These are phyloP conservation scores for Cucurbita ficifolia DNA, from an alignment of 306 rosid species.

Conservation along the genomic window DNA sequence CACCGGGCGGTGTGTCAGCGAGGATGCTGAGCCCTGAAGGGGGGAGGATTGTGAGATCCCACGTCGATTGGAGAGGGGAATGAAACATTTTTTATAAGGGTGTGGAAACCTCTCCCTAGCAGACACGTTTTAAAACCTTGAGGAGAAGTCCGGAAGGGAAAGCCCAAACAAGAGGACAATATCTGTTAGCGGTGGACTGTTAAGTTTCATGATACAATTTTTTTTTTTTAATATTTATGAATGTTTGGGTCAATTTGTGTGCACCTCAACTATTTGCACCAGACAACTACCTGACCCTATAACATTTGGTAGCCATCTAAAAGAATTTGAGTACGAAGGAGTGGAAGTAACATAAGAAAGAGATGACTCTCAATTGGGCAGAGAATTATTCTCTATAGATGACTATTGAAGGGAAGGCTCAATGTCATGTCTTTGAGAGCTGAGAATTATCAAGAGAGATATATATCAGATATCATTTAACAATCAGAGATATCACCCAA, in stretches of 20 bases:
- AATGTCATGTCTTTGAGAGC: background rate
- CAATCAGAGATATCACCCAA: background rate
- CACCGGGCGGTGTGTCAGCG: too few species aligned
- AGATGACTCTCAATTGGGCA: background rate
- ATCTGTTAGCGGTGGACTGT: too few species aligned
- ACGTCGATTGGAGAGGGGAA: too few species aligned
- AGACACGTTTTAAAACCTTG: too few species aligned
- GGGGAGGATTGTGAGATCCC: too few species aligned
- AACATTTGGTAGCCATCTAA: too few species aligned
- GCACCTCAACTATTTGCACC: too few species aligned
- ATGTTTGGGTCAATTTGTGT: background rate
- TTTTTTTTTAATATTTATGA: background rate
- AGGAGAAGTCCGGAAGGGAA: too few species aligned
- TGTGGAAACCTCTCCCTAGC: too few species aligned
- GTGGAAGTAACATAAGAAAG: background rate
- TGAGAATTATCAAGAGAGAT: background rate
- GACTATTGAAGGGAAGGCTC: background rate
- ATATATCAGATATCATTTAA: background rate
- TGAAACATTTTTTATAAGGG: too few species aligned
- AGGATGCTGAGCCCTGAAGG: too few species aligned
- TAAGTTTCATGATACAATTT: background rate
- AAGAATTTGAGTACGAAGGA: background rate
- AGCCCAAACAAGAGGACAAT: too few species aligned
- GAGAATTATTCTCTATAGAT: background rate
- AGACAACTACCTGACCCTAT: background rate